phyloP scores from a whole-genome alignment of 2,329 filamentous ascomycete species.

The Clonostachys sp. region DNA sequence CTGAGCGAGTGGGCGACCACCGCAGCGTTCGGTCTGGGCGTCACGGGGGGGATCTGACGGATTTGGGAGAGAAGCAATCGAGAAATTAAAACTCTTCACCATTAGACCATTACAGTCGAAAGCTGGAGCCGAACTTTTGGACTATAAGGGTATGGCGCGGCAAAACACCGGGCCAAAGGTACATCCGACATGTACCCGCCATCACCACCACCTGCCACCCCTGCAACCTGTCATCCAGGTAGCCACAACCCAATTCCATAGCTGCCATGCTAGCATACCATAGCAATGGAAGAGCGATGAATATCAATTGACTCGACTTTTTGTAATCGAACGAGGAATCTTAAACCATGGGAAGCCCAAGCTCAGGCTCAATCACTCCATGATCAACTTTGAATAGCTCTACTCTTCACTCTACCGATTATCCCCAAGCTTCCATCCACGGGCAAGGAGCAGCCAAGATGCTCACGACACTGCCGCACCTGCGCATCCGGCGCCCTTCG shows the following conservation, averaged over 20 bases:
- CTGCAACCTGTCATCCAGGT: background rate
- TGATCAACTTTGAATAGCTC: no score
- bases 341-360: no score
- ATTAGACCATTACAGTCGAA: slow-evolving; percentile 60
- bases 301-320: no score
- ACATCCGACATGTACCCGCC: no score
- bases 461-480: slow-evolving; percentile 56
- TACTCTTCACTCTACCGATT: background rate
- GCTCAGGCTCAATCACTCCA: no score
- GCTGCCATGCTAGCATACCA: no score
- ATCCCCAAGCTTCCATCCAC: background rate
- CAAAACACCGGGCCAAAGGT: background rate
- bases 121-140: background rate
- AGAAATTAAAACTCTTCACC: slow-evolving; percentile 54
- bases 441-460: slow-evolving; percentile 30
- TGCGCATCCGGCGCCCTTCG: slow-evolving; percentile 65
- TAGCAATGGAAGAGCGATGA: no score
- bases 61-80: slow-evolving; percentile 44
- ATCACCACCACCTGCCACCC: no score
- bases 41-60: slow-evolving; percentile 50
- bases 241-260: background rate
- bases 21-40: slow-evolving; percentile 67
- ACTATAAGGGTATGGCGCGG: background rate
- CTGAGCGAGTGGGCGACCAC: slow-evolving; percentile 61
- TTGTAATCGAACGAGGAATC: no score